phyloP scores from a whole-genome alignment of 176 grass and related monocot species.

The Bothriochloa decipiens region DNA sequence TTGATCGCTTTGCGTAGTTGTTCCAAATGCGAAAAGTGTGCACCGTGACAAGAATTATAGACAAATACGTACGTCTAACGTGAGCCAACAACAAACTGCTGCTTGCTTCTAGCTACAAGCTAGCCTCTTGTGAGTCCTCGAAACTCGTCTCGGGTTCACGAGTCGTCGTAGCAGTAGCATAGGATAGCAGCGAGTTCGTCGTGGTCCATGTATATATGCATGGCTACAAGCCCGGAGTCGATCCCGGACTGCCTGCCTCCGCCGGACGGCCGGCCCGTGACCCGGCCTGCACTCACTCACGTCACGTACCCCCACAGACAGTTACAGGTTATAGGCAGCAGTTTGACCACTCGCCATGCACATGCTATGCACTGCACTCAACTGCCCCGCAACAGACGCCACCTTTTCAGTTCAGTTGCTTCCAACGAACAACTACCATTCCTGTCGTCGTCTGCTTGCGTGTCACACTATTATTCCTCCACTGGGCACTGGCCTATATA shows the following conservation, averaged over 20 bases:
- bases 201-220: not conserved
- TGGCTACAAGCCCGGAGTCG: not conserved
- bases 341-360: not conserved
- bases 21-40: not conserved
- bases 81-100: too few species aligned
- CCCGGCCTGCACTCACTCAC: not conserved
- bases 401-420: slow-evolving; percentile 50
- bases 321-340: not conserved
- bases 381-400: slow-evolving; percentile 30
- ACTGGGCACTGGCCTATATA: not conserved
- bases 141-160: not conserved
- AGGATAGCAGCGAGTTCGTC: too few species aligned
- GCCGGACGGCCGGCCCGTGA: not conserved
- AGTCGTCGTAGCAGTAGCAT: not conserved
- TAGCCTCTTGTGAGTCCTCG: not conserved
- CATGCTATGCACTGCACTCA: not conserved
- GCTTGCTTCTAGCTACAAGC: not conserved
- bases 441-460: not conserved
- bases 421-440: slow-evolving; percentile 63
- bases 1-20: not conserved
- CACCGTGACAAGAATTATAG: not conserved
- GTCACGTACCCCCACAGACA: not conserved
- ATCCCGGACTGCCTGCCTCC: not conserved
- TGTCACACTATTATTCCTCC: not conserved
- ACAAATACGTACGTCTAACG: too few species aligned